These are phyloP conservation scores for Paspalum notatum DNA, from an alignment of 176 grass and related monocot species.

Conservation along the genomic window DNA sequence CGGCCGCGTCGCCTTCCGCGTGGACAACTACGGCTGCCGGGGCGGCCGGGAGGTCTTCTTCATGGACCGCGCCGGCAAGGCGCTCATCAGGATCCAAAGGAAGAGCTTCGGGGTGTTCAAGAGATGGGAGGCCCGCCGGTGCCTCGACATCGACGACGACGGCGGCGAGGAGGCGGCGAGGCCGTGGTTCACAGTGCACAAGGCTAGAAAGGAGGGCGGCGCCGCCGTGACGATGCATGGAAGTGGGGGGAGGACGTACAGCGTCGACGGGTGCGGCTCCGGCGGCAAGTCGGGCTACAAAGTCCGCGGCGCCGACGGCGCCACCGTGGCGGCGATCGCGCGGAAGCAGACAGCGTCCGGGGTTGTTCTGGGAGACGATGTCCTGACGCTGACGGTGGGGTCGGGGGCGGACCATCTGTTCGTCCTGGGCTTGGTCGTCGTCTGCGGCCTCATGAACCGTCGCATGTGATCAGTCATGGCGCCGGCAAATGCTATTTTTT, in stretches of 20 bases:
- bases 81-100: conserved; percentile 49
- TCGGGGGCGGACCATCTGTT: conserved; percentile 61
- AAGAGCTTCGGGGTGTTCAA: conserved; percentile 43
- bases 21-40: conserved; percentile 76
- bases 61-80: conserved; percentile 62
- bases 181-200: conserved; percentile 64
- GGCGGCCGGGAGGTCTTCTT: conserved; percentile 60
- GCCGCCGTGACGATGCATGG: conserved; percentile 31
- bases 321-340: conserved; percentile 12
- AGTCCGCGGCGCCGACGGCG: conserved; percentile 29
- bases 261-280: conserved; percentile 38
- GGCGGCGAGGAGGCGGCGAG: neutral
- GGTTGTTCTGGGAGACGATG: conserved; percentile 62
- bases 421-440: conserved; percentile 60
- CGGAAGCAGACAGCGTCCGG: conserved; percentile 61
- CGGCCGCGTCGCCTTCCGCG: conserved; percentile 59
- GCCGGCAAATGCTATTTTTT: neutral
- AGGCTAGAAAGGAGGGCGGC: neutral
- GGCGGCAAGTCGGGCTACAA: conserved; percentile 45
- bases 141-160: neutral
- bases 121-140: conserved; percentile 37
- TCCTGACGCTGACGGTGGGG: conserved; percentile 65
- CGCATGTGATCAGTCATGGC: conserved; percentile 22
- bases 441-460: conserved; percentile 64
- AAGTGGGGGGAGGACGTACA: conserved; percentile 30